phyloP scores from a whole-genome alignment of 177 flowering plant genomes.

The Tripterygium wilfordii region DNA sequence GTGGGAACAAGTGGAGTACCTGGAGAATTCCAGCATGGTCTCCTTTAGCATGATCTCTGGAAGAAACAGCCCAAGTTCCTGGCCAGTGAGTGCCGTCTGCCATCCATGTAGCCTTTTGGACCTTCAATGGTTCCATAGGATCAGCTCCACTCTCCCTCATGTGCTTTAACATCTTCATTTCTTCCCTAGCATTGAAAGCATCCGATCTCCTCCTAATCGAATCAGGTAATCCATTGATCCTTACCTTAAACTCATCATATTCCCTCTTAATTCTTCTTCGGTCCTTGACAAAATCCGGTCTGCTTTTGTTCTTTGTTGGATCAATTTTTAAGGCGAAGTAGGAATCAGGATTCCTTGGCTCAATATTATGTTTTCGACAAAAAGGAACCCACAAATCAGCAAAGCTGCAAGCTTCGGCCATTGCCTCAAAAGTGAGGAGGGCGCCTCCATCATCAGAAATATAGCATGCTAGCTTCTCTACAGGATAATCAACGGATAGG shows the following conservation, averaged over 20 bases:
- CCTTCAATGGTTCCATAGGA: conserved; percentile 22
- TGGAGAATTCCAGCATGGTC: conserved; percentile 43
- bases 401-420: conserved; percentile 97
- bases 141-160: conserved; percentile 45
- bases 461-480: conserved; percentile 84
- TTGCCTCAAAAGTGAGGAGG: conserved; percentile 87
- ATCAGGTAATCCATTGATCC: conserved; percentile 37
- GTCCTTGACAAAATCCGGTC: conserved; percentile 40
- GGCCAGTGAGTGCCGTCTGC: conserved; percentile 92
- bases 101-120: conserved; percentile 46
- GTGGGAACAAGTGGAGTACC: conserved; percentile 4
- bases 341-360: conserved; percentile 51
- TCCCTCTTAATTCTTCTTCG: conserved; percentile 37
- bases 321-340: conserved; percentile 33
- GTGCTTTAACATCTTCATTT: conserved; percentile 34
- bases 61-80: conserved; percentile 44
- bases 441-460: conserved; percentile 97
- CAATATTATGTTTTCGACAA: conserved; percentile 85
- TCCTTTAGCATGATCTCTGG: conserved; percentile 33
- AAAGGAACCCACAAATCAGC: conserved; percentile 93
- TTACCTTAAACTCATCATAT: conserved; percentile 43
- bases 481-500: conserved; percentile 85
- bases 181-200: conserved; percentile 43
- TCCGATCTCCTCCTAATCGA: conserved; percentile 42
- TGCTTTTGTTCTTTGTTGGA: conserved; percentile 37